Evolutionary conservation across 1,284 basidiomycete genomes (phyloP), one percentile per base, ranked within the genome.

Genomic region (Ceratobasidium sp.): DNA sequence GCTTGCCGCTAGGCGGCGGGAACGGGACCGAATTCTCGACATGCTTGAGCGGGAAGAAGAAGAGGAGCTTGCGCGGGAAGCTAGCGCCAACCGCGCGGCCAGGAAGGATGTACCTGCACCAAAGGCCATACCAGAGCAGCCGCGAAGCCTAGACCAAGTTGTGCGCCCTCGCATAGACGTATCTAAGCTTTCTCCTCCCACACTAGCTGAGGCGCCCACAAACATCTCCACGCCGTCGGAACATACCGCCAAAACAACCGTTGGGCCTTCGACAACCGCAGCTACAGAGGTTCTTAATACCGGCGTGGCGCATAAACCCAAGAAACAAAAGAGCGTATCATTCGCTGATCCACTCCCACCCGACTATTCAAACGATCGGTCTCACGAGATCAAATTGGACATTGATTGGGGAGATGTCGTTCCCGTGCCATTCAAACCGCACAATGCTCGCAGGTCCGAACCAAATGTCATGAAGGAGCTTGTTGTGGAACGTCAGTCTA

Each of bases 1-100:
- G 79, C 86, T 83, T 79, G 88, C 67, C 86, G 87, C 26, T 83
- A 86, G 51, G 86, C 86, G 75, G 35, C 85, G 85, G 17, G 88
- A 91, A 82, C 89, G 89, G 33, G 87, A 92, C 76, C 87, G 86
- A 20, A 87, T 94, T 37, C 86, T 94, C 7, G 90, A 93, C 80
- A 77, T 88, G 17, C 85, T 94, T 7, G 92, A 94, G 81, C 88
- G 88, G 76, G 92, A 94, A 80, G 92, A 94, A 81, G 83, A 88
- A 75, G 84, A 86, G 39, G 78, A 74, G 67, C 39, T 39, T 49
- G 58, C 56, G 13, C 58, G 60, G 56, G 81, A 83, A 61, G 83
- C 83, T 75, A 85, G 39, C 2, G 56, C 35, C n/a, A 45, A 17
- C 20, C 3, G 10, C 26, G 20, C 26, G 47, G 23, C 37, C n/a